Evolutionary conservation across 352 stramenopile species (phyloP).

Genomic region (Albugo candida): DNA sequence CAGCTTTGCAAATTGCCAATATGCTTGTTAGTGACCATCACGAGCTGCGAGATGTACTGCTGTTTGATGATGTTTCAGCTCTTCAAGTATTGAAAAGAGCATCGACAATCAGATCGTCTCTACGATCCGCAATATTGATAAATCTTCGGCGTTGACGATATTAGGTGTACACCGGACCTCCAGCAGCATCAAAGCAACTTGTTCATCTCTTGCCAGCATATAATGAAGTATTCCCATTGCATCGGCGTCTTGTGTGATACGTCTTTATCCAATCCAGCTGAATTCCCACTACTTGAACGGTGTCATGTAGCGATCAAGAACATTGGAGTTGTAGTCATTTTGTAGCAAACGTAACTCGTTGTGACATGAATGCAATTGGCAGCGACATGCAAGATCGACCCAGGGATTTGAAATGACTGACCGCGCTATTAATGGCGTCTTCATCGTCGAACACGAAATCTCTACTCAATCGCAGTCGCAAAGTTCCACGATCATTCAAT

Average conservation of each 20-base stretch:
- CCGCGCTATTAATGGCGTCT: slow-evolving; percentile 23
- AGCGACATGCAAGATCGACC: slow-evolving; percentile 69
- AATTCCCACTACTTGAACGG: slow-evolving; percentile 62
- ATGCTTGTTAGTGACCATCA: slow-evolving; percentile 73
- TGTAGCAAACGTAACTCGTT: slow-evolving; percentile 71
- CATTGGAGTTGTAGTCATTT: slow-evolving; percentile 73
- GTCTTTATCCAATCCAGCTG: slow-evolving; percentile 63
- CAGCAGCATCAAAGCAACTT: slow-evolving; percentile 60
- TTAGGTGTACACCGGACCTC: slow-evolving; percentile 67
- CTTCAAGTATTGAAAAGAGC: slow-evolving; percentile 56
- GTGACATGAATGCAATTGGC: slow-evolving; percentile 70
- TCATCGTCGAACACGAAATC: slow-evolving; percentile 37
- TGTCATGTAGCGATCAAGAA: slow-evolving; percentile 63
- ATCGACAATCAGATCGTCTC: slow-evolving; percentile 56
- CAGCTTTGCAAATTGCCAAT: slow-evolving; percentile 68
- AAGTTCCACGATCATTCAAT: slow-evolving; percentile 20
- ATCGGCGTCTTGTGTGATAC: slow-evolving; percentile 55
- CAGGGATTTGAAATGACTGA: slow-evolving; percentile 68
- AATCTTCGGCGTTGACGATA: slow-evolving; percentile 67
- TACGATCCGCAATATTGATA: slow-evolving; percentile 55
- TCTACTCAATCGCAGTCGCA: slow-evolving; percentile 67
- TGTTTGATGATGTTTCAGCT: slow-evolving; percentile 73
- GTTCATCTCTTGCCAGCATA: slow-evolving; percentile 58
- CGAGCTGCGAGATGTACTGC: slow-evolving; percentile 61
- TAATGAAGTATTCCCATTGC: slow-evolving; percentile 70